Evolutionary conservation across 768 basidiomycete species (phyloP), one percentile per base, ranked within the genome.

Genomic region (Galerina sulciceps): DNA sequence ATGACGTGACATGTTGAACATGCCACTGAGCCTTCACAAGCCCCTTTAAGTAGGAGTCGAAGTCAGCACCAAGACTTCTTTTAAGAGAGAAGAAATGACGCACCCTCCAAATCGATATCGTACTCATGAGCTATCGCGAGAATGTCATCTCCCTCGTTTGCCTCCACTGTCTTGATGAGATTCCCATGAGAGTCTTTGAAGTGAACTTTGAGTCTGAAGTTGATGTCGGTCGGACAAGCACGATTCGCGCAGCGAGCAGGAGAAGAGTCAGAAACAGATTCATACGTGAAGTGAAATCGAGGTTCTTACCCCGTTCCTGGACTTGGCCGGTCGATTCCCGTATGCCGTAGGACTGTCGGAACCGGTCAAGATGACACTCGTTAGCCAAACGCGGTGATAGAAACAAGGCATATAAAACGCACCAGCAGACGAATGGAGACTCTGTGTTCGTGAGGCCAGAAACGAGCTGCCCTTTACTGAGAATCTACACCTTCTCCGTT

Each of bases 1-100:
- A 99, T 93, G 56, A 99, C 85, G 71, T 99, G 96, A 72, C 96
- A 99, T 18, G 96, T 99, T 13, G 96, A 98, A 70, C 96, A 99
- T 14, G 96, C 96, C 47, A 97, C 85, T 1, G 94, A 96, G 40
- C 94, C 91, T 78, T 99, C 96, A 73, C 97, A 99, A 23, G 96
- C 96, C 57, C 96, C 95, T 97, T 53, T 26, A 51, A 38, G 45
- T 52, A n/a, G n/a, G n/a, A 17, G 6, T 17, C 40, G 53, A 37
- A 41, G 52, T 40, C 35, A 44, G 38, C 22, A 41, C 8, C 2
- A 40, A 1, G 37, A 31, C 11, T 31, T 31, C 26, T 31, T 31
- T 31, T 10, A 52, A 35, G 45, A 35, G 47, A 46, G 36, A 10
- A n/a, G 17, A 15, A 35, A 52, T 36, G 35, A 70, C 82, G 60